Base-by-base conservation (phyloP, 306 rosid genomes). In the Rosa persica region DNA sequence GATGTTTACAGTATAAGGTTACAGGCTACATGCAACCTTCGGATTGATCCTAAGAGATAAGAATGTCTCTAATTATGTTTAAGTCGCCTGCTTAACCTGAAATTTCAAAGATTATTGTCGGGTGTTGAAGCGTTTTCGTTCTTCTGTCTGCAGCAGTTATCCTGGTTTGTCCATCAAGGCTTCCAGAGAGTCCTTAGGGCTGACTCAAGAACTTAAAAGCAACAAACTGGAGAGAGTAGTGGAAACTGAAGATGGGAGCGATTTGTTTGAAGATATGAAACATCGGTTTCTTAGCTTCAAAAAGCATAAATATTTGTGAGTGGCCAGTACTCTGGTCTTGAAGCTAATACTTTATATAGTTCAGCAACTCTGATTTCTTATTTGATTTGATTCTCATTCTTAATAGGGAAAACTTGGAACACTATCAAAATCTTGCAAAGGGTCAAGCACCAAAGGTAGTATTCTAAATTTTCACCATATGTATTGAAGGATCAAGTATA, bases 391-490 rank as follows among this genome's bases (percentile, higher is more conserved):
- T n/a, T n/a, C 78, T 68, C 57, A 79, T 78, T 85, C 42, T 70
- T 71, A 34, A 79, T 81, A 95, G 98, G 93, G 81, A 74, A 83
- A 88, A 90, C 58, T 39, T 78, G 36, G 94, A 91, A 55, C 91
- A 86, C 81, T 95, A 85, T 81, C 87, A 90, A 82, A 81, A 82
- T 76, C 99, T 95, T 62, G 92, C 98, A 10, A 76, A 85, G 74
- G 87, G 60, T 84, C 99, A 95, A 91, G 87, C 83, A 38, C 99
- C 99, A 52, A 93, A 95, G 93, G 99, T 93, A 78, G 67, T 70
- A 70, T 39, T 58, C 60, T 72, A 23, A 13, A 16, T 49, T 51
- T 10, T 51, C 57, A 19, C 36, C 36, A 5, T 39, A 39, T 42
- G 36, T 30, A 22, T 76, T 17, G 39, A 55, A 12, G 12, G n/a